Evolutionary conservation across 129 eudicot genomes (phyloP).

Genomic region (Deinandra increscens): DNA sequence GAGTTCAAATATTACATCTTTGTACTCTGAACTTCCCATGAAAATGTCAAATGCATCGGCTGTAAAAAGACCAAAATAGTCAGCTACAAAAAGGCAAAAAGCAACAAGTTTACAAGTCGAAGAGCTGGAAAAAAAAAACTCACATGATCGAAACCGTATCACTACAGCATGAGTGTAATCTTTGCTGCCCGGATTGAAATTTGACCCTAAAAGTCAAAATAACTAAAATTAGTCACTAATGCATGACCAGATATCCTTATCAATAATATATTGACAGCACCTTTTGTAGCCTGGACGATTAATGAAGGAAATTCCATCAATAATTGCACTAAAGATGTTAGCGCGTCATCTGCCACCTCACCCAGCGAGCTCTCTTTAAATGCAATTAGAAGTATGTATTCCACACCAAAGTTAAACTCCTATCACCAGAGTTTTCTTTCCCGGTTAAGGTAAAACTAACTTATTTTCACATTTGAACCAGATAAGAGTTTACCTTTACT

Average conservation of each 20-base stretch:
- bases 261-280: conserved; percentile 30
- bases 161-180: conserved; percentile 77
- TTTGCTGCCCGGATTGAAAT: conserved; percentile 42
- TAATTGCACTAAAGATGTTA: conserved; percentile 56
- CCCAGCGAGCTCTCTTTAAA: conserved; percentile 49
- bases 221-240: conserved; percentile 6
- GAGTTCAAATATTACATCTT: conserved; percentile 43
- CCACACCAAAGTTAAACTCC: conserved; percentile 94
- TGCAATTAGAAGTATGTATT: conserved; percentile 56
- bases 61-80: conserved; percentile 37
- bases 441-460: not conserved
- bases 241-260: not conserved
- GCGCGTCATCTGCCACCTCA: conserved; percentile 71
- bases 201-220: conserved; percentile 51
- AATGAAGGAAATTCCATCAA: conserved; percentile 60
- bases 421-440: conserved; percentile 29
- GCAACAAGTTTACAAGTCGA: conserved; percentile 5
- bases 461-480: not conserved
- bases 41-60: conserved; percentile 86
- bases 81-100: conserved; percentile 5
- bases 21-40: conserved; percentile 74
- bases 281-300: conserved; percentile 82
- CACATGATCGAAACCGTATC: conserved; percentile 84
- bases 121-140: conserved; percentile 31
- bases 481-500: not conserved